Base-by-base conservation (phyloP, 2,329 filamentous ascomycete genomes). In the Hypocrella siamensis region DNA sequence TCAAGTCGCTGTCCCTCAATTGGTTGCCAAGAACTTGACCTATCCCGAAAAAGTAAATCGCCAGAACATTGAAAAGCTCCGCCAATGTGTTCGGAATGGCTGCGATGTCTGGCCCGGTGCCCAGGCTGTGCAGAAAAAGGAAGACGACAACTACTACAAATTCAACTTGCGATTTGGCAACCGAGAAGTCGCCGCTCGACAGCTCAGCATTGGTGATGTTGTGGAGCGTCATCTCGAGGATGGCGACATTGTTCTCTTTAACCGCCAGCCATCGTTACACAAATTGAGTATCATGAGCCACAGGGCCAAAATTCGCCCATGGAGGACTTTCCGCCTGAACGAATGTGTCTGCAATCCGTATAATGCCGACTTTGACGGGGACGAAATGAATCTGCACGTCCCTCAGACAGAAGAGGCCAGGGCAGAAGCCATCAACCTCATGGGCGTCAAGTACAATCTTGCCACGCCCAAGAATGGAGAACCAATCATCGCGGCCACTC, bases 221-320 rank as follows among this genome's bases (percentile, higher is more conserved):
- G 88, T 98, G 5, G 86, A 98, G 50, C 78, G 90, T 19, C 90
- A 98, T 59, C 67, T 98, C 2, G 84, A 93, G 50, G 88, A 98
- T 47, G 82, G 84, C 30, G 90, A 98, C 51, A 80, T 96, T 42
- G 88, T 96, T 2, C 71, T 98, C 1, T 98, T 98, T 68, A 98
- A 98, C 51, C 83, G 90, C 38, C 90, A 98, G 49, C 90, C 90
- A 0, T 98, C 90, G 2, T 70, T 98, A 7, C 90, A 98, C 66
- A 98, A 96, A 55, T 79, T 98, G 41, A 93, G 84, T 75, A 98
- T 98, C 54, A 85, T 98, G 59, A 88, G 82, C 48, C 90, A 98
- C 61, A 75, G 80, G 47, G 90, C 79, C 44, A 94, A 94, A 54
- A 75, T 98, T 30, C 75, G 90, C 31, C 90, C 88, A 0, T 93